A percentile compares a stretch with the other conserved stretches of the same genome.
These are phyloP conservation scores for Phytophthora pluvialis DNA, from an alignment of 352 stramenopile species.

Conservation along the genomic window DNA sequence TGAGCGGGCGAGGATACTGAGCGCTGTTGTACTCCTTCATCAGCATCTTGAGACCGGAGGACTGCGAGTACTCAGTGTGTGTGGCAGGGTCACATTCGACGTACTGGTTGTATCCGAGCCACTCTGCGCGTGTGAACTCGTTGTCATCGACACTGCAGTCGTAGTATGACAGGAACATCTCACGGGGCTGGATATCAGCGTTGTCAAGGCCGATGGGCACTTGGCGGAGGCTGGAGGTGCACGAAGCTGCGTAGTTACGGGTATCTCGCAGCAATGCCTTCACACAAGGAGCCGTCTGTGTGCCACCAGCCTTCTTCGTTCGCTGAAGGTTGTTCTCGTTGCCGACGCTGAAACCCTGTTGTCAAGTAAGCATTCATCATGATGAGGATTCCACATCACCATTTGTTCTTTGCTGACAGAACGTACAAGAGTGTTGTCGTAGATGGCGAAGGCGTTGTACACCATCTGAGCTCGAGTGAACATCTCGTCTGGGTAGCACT, in stretches of 20 bases:
- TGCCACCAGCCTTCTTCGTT: slow-evolving; percentile 36
- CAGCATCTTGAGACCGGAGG: slow-evolving; percentile 57
- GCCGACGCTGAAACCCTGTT: slow-evolving; percentile 51
- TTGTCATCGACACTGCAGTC: slow-evolving; percentile 62
- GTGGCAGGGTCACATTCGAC: slow-evolving; percentile 68
- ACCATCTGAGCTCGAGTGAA: slow-evolving; percentile 67
- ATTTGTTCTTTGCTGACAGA: no score
- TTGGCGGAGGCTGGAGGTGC: slow-evolving; percentile 42
- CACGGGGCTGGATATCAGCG: slow-evolving; percentile 60
- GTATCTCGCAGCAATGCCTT: slow-evolving; percentile 72
- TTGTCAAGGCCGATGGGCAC: slow-evolving; percentile 71
- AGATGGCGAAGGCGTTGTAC: slow-evolving; percentile 78
- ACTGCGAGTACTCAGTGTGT: slow-evolving; percentile 61
- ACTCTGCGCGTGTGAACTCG: slow-evolving; percentile 63
- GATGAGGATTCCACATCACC: no score
- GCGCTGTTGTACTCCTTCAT: slow-evolving; percentile 63
- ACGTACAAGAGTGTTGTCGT: slow-evolving; percentile 64
- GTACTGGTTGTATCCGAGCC: slow-evolving; percentile 75
- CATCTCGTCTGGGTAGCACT: slow-evolving; percentile 59
- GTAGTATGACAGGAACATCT: slow-evolving; percentile 69
- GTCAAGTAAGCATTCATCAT: no score
- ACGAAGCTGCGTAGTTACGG: slow-evolving; percentile 55
- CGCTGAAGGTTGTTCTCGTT: slow-evolving; percentile 67
- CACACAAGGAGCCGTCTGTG: slow-evolving; percentile 57
- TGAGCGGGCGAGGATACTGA: slow-evolving; percentile 58